Evolutionary conservation across 2,329 filamentous ascomycete species (phyloP), one percentile per base, ranked within the genome.

Genomic region (Colletotrichum melonis): DNA sequence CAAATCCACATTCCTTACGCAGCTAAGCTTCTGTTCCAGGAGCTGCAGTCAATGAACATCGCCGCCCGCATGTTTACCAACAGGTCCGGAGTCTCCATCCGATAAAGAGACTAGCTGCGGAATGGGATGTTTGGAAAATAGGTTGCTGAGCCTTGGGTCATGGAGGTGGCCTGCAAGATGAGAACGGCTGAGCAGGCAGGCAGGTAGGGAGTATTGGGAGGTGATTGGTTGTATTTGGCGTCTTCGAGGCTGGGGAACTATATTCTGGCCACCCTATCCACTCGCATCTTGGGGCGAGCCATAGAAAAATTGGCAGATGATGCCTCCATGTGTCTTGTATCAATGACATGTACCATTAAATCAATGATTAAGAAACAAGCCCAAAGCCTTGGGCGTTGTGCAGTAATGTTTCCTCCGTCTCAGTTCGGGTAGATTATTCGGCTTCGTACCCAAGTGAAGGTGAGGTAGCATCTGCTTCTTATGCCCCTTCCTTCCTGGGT

Each of bases 1-100:
- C 97, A 99, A 84, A 93, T 99, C 69, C 95, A 98, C 82, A 97
- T 99, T 76, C 97, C 97, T 0, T 99, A 99, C 81, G 97, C 97
- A 2, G 97, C 97, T 74, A 99, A 99, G 87, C 89, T 99, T 63
- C 91, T 99, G 63, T 99, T 99, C 92, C 97, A 99, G 87, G 97
- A 99, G 86, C 87, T 99, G 77, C 94, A 95, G 81, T 93, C 95
- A 63, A 99, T 99, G 97, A 98, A 98, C 84, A 98, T 99, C 83
- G 96, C 97, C 12, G 93, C 96, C 38, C 92, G 97, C 82, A 96
- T 99, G 95, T 99, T 97, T 82, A 98, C 96, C 52, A 94, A 94
- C 81, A 87, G 93, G 72, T 95, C 93, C 19, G 93, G 93, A 67
- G 91, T 94, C 70, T 92, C 91, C 56, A 90, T 95, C 76, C 89